Evolutionary conservation across 1,284 basidiomycete species (phyloP).

Genomic region (Ceratobasidium sp.): DNA sequence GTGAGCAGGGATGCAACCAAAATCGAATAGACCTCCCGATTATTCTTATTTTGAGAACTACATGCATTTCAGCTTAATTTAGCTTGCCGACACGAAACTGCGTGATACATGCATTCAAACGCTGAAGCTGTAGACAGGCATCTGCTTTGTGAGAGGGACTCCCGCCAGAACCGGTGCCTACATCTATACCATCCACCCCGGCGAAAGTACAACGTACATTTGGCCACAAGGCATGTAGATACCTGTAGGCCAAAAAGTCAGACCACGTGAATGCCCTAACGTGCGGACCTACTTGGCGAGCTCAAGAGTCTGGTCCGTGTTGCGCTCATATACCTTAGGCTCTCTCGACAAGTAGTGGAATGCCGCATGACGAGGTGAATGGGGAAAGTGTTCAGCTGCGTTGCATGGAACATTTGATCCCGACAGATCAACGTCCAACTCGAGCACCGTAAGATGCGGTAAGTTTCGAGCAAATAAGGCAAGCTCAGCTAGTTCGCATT

Average conservation of each 20-base stretch:
- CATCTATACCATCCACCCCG: background rate
- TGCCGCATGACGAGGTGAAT: background rate
- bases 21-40: background rate
- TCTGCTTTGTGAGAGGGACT: background rate
- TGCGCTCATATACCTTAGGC: background rate
- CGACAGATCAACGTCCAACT: background rate
- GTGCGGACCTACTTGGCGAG: background rate
- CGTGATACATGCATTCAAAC: slow-evolving; percentile 2
- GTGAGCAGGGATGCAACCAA: too few species aligned
- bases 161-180: too few species aligned
- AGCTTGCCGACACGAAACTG: background rate
- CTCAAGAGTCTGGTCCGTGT: background rate
- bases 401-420: background rate
- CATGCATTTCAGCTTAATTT: background rate
- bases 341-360: background rate
- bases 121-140: background rate
- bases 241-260: background rate
- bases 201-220: background rate
- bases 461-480: background rate
- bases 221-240: slow-evolving; percentile 7
- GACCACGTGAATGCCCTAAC: too few species aligned
- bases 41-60: too few species aligned
- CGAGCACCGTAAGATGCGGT: background rate
- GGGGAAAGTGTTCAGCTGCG: background rate
- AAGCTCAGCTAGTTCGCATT: background rate